Conservation (phyloP, 225 moss, liverwort and hornwort genomes). For the Physcomitrellopsis africana region DNA sequence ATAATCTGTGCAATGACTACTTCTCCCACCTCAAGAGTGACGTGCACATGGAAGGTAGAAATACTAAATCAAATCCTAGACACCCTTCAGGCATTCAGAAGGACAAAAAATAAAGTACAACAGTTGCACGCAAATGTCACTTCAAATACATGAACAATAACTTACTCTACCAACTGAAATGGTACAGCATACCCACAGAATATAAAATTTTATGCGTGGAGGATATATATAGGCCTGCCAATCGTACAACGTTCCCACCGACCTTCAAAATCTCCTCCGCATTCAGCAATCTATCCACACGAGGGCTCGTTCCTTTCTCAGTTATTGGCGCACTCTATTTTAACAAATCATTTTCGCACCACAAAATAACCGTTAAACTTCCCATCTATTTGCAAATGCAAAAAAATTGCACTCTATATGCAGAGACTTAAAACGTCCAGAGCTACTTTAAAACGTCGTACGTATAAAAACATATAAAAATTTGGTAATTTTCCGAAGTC, state of each 20-base stretch:
- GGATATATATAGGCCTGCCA: slow-evolving; percentile 99
- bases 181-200: not conserved
- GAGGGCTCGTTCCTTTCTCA: slow-evolving; percentile 64
- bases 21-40: slow-evolving; percentile 15
- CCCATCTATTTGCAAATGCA: not conserved
- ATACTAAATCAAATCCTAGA: slow-evolving; percentile 3
- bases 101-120: not conserved
- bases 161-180: not conserved
- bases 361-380: slow-evolving; percentile 17
- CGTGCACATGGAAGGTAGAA: not conserved
- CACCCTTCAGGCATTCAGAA: not conserved
- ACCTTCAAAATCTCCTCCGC: slow-evolving; percentile 90
- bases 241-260: slow-evolving; percentile 81
- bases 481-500: not conserved
- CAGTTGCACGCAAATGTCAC: slow-evolving; percentile 8
- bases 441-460: not conserved
- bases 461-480: not conserved
- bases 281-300: slow-evolving; percentile 68
- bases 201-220: slow-evolving; percentile 13
- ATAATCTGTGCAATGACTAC: not conserved
- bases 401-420: slow-evolving; percentile 6
- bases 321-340: slow-evolving; percentile 45
- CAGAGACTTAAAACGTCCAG: not conserved
- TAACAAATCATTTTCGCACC: slow-evolving; percentile 19
- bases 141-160: not conserved